Evolutionary conservation across 176 grass and related monocot species (phyloP).

Genomic region (Dendrocalamus sinicus): DNA sequence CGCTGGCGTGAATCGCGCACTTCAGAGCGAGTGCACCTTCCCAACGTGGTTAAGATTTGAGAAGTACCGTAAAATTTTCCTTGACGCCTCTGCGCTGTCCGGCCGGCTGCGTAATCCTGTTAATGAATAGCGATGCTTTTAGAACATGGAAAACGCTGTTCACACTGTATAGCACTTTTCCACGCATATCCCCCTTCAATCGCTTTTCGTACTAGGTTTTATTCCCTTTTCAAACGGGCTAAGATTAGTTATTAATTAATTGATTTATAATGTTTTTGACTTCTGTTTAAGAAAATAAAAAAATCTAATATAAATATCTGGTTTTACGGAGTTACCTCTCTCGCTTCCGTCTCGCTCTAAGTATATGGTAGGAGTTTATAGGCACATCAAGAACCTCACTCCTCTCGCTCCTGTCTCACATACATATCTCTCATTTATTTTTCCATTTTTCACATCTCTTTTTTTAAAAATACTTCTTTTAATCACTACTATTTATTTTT

Average conservation of each 20-base stretch:
- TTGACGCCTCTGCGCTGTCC: neutral
- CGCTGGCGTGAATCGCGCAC: neutral
- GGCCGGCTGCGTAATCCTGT: slow-evolving; percentile 46
- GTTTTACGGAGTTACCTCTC: too few species aligned
- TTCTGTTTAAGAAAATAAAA: too few species aligned
- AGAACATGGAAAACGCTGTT: slow-evolving; percentile 37
- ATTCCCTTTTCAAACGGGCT: neutral
- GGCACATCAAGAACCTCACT: too few species aligned
- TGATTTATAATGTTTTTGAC: too few species aligned
- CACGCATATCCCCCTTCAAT: neutral
- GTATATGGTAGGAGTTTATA: too few species aligned
- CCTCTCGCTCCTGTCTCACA: fast-evolving
- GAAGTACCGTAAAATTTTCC: slow-evolving; percentile 4
- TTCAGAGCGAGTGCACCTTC: neutral
- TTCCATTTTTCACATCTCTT: fast-evolving
- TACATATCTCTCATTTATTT: too few species aligned
- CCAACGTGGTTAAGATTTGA: slow-evolving; percentile 19
- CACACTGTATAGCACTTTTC: slow-evolving; percentile 32
- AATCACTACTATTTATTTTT: too few species aligned
- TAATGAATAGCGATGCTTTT: slow-evolving; percentile 29
- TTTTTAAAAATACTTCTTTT: too few species aligned
- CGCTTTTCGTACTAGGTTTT: neutral
- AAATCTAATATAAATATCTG: too few species aligned
- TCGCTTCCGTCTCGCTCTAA: too few species aligned
- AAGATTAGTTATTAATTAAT: neutral